A percentile compares a stretch with the other conserved stretches of the same genome.
These are phyloP conservation scores for Stephanodiscus triporus DNA, from an alignment of 108 stramenopile species.

Conservation along the genomic window DNA sequence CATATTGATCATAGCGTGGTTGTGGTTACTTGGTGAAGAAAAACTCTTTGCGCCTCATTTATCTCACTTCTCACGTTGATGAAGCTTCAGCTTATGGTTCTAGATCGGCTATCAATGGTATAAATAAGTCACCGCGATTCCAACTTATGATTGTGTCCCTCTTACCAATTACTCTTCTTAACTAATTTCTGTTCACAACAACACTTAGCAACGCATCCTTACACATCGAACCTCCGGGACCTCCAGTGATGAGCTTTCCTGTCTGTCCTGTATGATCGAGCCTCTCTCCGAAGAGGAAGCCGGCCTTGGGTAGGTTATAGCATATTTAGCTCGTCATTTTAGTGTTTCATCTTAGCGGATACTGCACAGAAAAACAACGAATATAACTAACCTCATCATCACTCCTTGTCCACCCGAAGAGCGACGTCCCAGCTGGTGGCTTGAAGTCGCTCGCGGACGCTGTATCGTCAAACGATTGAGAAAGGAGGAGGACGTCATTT, in stretches of 20 bases:
- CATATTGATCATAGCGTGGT: no score
- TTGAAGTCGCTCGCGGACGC: slow-evolving; percentile 22
- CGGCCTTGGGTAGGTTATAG: slow-evolving; percentile 24
- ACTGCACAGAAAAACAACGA: background rate
- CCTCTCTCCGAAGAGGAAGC: slow-evolving; percentile 40
- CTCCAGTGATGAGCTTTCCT: slow-evolving; percentile 27
- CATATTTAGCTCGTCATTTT: background rate
- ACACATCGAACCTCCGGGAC: slow-evolving; percentile 35
- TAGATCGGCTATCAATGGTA: background rate
- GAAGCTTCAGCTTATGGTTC: slow-evolving; percentile 25
- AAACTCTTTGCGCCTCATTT: slow-evolving; percentile 71
- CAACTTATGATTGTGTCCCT: no score
- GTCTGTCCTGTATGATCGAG: slow-evolving; percentile 30
- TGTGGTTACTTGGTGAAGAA: no score
- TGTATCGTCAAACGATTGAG: slow-evolving; percentile 48
- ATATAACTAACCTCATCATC: slow-evolving; percentile 29
- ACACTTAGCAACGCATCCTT: slow-evolving; percentile 44
- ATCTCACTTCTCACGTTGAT: slow-evolving; percentile 63
- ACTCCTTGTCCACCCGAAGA: slow-evolving; percentile 32
- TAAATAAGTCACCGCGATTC: no score
- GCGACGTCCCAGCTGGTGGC: slow-evolving; percentile 14
- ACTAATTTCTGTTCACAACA: slow-evolving; percentile 40
- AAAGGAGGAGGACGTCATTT: slow-evolving; percentile 34
- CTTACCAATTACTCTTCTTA: background rate
- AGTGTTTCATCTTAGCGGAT: background rate